Percentiles rank a stretch among this genome's conserved stretches.
Evolutionary conservation across 192 early-diverging fungal species (phyloP).

Genomic region (Gamsiella multidivaricata): DNA sequence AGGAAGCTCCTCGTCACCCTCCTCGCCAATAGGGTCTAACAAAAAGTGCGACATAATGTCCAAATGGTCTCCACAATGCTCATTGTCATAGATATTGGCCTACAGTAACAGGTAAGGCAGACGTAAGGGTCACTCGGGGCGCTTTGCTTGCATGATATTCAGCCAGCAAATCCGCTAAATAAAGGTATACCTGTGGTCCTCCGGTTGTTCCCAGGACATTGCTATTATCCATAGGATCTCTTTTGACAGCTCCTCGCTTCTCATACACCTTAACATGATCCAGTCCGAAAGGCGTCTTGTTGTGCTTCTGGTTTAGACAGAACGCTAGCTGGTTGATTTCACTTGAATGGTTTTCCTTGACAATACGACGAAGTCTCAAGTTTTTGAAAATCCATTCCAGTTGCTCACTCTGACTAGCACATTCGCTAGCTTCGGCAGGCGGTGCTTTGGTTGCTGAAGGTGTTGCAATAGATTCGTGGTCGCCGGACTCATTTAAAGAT

Average conservation of each 20-base stretch:
- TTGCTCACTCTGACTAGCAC: conserved; percentile 10
- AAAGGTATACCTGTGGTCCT: conserved; percentile 74
- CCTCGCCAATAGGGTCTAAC: conserved; percentile 53
- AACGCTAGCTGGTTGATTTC: conserved; percentile 81
- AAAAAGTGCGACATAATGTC: conserved; percentile 94
- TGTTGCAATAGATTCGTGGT: background rate
- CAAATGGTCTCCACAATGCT: conserved; percentile 92
- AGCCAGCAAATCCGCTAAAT: no score
- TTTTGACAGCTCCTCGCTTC: conserved; percentile 73
- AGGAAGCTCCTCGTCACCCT: conserved; percentile 45
- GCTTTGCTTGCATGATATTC: no score
- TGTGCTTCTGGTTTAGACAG: conserved; percentile 74
- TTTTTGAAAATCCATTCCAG: conserved; percentile 75
- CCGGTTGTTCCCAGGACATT: conserved; percentile 82
- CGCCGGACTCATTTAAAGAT: background rate
- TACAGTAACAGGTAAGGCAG: conserved; percentile 24
- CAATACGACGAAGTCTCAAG: conserved; percentile 83
- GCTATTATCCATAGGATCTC: conserved; percentile 73
- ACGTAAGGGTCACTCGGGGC: no score
- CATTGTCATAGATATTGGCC: conserved; percentile 92
- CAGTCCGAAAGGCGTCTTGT: conserved; percentile 60
- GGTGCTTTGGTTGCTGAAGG: background rate
- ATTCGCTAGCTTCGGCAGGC: background rate
- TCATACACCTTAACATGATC: conserved; percentile 74
- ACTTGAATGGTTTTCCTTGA: conserved; percentile 89